These are phyloP conservation scores for Neonothopanus nambi DNA, from an alignment of 1,284 basidiomycete species.

Conservation along the genomic window DNA sequence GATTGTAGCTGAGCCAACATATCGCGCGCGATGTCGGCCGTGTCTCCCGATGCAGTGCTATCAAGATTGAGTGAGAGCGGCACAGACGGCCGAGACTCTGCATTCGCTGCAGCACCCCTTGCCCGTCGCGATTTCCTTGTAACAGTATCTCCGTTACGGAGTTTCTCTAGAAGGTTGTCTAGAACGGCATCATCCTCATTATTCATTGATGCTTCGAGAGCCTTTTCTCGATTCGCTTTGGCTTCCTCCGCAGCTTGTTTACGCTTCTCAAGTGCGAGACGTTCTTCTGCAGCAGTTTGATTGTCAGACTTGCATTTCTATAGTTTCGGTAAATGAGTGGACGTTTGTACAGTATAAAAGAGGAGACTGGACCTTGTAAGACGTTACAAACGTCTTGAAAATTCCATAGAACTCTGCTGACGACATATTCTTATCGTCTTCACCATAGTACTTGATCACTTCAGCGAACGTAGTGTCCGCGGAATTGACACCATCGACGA, in stretches of 20 bases:
- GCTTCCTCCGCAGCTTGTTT: constrained; percentile 63
- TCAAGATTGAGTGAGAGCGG: constrained; percentile 45
- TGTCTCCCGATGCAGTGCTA: constrained; percentile 38
- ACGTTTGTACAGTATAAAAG: not conserved
- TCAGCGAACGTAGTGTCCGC: constrained; percentile 82
- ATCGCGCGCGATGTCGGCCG: constrained; percentile 65
- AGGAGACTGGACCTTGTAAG: constrained; percentile 69
- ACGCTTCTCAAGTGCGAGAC: constrained; percentile 62
- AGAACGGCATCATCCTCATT: constrained; percentile 66
- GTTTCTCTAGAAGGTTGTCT: constrained; percentile 72
- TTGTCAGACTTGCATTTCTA: constrained; percentile 89
- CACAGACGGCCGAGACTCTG: constrained; percentile 35
- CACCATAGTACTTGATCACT: constrained; percentile 87
- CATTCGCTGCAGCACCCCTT: constrained; percentile 40
- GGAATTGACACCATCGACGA: constrained; percentile 82
- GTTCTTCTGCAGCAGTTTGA: constrained; percentile 66
- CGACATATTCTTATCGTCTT: constrained; percentile 82
- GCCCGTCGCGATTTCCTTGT: constrained; percentile 57
- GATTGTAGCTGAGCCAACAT: constrained; percentile 75
- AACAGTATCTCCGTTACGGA: constrained; percentile 68
- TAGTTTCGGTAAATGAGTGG: constrained; percentile 14
- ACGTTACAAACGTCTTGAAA: constrained; percentile 93
- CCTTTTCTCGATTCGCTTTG: constrained; percentile 56
- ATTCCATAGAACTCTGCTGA: constrained; percentile 91
- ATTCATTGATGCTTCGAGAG: constrained; percentile 40